Percentiles rank a stretch among this genome's conserved stretches.
Conservation (phyloP, 495 filamentous ascomycete genomes). For the Penicillium turbatum region DNA sequence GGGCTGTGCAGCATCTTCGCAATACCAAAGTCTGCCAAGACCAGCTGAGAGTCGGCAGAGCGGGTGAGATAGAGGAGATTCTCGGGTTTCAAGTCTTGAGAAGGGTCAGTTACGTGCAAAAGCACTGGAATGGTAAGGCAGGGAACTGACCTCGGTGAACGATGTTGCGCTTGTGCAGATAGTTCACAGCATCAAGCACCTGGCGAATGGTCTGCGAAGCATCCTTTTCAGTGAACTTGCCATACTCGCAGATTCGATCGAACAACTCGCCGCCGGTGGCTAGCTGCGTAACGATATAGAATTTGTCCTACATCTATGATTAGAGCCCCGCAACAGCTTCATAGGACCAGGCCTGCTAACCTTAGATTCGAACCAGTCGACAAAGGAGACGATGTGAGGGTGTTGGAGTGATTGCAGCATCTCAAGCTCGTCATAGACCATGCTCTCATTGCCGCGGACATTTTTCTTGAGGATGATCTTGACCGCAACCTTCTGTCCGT, state of each 20-base stretch:
- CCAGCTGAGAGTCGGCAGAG: conserved; percentile 71
- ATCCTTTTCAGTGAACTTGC: conserved; percentile 98
- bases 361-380: conserved; percentile 98
- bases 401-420: conserved; percentile 88
- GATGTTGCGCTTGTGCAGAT: conserved; percentile 90
- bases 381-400: conserved; percentile 94
- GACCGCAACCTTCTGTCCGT: conserved; percentile 83
- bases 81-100: conserved; percentile 90
- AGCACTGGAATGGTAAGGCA: not conserved
- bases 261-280: conserved; percentile 97
- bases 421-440: conserved; percentile 96
- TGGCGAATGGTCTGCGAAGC: conserved; percentile 94
- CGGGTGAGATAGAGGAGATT: conserved; percentile 91
- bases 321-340: conserved; percentile 1
- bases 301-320: conserved; percentile 73
- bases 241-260: conserved; percentile 96
- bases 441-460: conserved; percentile 94
- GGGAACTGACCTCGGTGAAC: conserved; percentile 78
- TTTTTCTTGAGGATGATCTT: conserved; percentile 99
- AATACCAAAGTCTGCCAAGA: conserved; percentile 97
- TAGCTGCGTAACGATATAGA: conserved; percentile 98
- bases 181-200: conserved; percentile 90
- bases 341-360: conserved; percentile 19
- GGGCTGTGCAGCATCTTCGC: conserved; percentile 95
- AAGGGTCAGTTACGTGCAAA: conserved; percentile 4